Evolutionary conservation across 257 asterid genomes (phyloP), one percentile per base, ranked within the genome.

Genomic region (Primulina eburnea): DNA sequence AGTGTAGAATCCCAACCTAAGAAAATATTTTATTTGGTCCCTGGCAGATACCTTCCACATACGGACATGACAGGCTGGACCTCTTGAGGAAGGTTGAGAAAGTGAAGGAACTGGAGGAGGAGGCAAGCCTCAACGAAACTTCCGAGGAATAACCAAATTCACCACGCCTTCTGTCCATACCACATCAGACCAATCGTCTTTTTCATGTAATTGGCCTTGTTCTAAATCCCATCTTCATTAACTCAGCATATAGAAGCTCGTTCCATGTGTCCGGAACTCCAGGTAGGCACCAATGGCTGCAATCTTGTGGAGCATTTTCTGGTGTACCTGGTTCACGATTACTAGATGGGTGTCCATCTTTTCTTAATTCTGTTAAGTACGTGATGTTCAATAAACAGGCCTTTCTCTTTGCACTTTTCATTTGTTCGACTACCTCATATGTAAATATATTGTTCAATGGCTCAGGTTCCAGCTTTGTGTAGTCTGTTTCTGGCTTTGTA

Each of bases 51-150:
- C 97, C 98, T 70, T 93, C 97, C 47, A 94, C 99, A 6, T 94
- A 94, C 29, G 98, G 99, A 73, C 81, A 87, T 2, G 99, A 91
- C 75, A 88, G 99, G 79, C 73, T 94, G 72, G 85, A 83, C 77
- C 96, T 94, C 66, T 72, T 94, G 86, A 88, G 99, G 93, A 92
- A 94, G 87, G 88, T 94, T 68, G 84, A 94, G 83, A 94, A 94
- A 80, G 95, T 94, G 7, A 89, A 86, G 85, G 96, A 94, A 83
- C 76, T 85, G 95, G 95, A 91, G 80, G 95, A 91, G 80, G 96
- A 86, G 68, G 88, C 75, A 30, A 77, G 74, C 74, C 71, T 78
- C 65, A 68, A 32, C 33, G 96, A 90, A 59, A 76, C 77, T 52
- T 73, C 84, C 0, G 90, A 81, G 61, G 90, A 82, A 53, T 80